Base-by-base conservation (phyloP, 1,139 yeast genomes). In the Lodderomyces oxycetoniae region DNA sequence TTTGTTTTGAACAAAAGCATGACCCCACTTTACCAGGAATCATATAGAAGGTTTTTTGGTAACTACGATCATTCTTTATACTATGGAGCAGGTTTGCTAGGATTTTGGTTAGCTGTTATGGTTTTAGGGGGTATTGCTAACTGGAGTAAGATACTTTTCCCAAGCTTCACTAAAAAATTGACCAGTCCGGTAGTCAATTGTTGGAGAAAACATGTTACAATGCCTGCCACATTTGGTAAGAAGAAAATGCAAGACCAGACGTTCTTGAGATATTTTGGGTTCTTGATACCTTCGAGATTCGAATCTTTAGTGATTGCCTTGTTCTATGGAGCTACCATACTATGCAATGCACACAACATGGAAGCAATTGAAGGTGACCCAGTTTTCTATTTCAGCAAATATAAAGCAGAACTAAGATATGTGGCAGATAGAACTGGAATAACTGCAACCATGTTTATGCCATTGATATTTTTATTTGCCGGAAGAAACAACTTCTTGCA, bases 61-160 rank as follows among this genome's bases (percentile, higher is more conserved):
- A 63, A 62, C 39, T 64, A 59, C 40, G 53, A 57, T 34, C 50
- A 56, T 33, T 63, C 78, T 3, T 56, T 69, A 34, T 71, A 55
- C 41, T 63, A 69, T 44, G 81, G 82, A 8, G 53, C 65, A 15
- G 78, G 67, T 3, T 36, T 65, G 17, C 43, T 74, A 20, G 74
- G 71, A 0, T 75, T 63, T 45, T 74, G 80, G 78, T 64, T 59
- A 1, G 35, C 67, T 3, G 56, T 77, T 6, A 46, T 74, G 39
- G 17, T 74, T 1, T 21, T 66, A 20, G 67, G 71, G 3, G 59
- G 62, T 3, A 28, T 68, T 12, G 48, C 57, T 32, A 71, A 76
- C 46, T 67, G 76, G 74, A 45, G 57, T 12, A 54, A 48, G 32
- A 17, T 48, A 3, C 38, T 63, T 20, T 50, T 51, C 27, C 71